Base-by-base conservation (phyloP, 495 filamentous ascomycete genomes). In the Trichocladium uniseriatum region DNA sequence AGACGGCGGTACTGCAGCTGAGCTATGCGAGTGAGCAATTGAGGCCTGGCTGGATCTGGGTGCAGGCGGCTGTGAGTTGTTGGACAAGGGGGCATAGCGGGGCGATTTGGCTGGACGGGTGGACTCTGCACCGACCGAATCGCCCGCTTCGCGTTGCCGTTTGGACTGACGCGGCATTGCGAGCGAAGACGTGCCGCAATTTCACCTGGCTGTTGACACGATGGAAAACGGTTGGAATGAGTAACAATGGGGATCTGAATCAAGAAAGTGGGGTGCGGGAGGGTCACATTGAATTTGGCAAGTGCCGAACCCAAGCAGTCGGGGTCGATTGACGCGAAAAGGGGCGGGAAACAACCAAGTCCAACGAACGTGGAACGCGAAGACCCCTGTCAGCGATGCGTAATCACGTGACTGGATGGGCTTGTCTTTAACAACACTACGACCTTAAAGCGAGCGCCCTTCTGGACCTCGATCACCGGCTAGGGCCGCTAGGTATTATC, bases 381-480 rank as follows among this genome's bases (percentile, higher is more conserved):
- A n/a, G n/a, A 39, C 20, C 21, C 45, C 14, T 14, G 35, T 11
- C 6, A 19, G 16, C 18, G 22, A 38, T 39, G 45, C 45, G 45
- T 38, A 35, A 2, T n/a, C 46, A 49, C 46, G 38, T 47, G 34
- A 39, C 6, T 6, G 69, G 66, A 11, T 70, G 65, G 63, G 59
- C 67, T 10, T 53, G 62, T 10, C 58, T 69, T n/a, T n/a, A n/a
- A n/a, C n/a, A n/a, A n/a, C n/a, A n/a, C n/a, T n/a, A n/a, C n/a
- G n/a, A n/a, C n/a, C n/a, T n/a, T n/a, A n/a, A n/a, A n/a, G n/a
- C n/a, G n/a, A n/a, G n/a, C n/a, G n/a, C n/a, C n/a, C n/a, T n/a
- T n/a, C n/a, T n/a, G n/a, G n/a, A n/a, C n/a, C n/a, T n/a, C n/a
- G n/a, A n/a, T n/a, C n/a, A n/a, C n/a, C n/a, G n/a, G n/a, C n/a